A percentile compares a stretch with the other conserved stretches of the same genome.
Evolutionary conservation across 331 rosid genomes (phyloP).

Genomic region (Pyrus hybrid): DNA sequence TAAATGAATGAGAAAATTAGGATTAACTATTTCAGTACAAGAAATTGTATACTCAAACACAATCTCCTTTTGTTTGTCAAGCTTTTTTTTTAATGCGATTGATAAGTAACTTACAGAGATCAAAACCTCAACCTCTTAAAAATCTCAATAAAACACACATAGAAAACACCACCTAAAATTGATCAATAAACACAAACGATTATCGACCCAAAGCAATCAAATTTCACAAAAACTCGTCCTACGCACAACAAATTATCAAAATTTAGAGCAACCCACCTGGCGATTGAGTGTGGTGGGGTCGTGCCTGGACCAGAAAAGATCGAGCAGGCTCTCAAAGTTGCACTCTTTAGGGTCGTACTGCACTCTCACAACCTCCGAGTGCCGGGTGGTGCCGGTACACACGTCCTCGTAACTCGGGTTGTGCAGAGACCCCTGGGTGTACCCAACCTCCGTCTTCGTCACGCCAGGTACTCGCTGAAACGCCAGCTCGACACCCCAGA

Average conservation of each 20-base stretch:
- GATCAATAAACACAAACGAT: neutral
- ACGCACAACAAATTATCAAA: neutral
- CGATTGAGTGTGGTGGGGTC: conserved; percentile 90
- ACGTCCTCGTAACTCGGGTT: conserved; percentile 77
- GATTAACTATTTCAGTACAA: neutral
- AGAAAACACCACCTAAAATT: neutral
- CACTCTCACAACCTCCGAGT: conserved; percentile 79
- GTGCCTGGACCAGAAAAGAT: conserved; percentile 73
- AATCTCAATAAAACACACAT: neutral
- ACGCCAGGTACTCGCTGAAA: conserved; percentile 84
- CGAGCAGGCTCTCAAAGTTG: conserved; percentile 59
- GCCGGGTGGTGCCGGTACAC: conserved; percentile 62
- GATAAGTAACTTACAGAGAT: neutral
- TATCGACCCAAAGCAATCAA: neutral
- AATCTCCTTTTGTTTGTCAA: neutral
- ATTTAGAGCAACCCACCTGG: conserved; percentile 42
- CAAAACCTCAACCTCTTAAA: neutral
- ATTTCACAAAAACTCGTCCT: neutral
- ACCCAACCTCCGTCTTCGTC: conserved; percentile 81
- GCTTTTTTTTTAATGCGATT: neutral
- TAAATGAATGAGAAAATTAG: neutral
- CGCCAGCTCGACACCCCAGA: conserved; percentile 92
- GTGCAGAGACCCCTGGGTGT: conserved; percentile 65
- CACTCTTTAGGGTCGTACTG: conserved; percentile 74
- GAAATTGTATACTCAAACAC: neutral